phyloP scores from a whole-genome alignment of 2,329 filamentous ascomycete genomes.

The Teratosphaeria gauchensis region DNA sequence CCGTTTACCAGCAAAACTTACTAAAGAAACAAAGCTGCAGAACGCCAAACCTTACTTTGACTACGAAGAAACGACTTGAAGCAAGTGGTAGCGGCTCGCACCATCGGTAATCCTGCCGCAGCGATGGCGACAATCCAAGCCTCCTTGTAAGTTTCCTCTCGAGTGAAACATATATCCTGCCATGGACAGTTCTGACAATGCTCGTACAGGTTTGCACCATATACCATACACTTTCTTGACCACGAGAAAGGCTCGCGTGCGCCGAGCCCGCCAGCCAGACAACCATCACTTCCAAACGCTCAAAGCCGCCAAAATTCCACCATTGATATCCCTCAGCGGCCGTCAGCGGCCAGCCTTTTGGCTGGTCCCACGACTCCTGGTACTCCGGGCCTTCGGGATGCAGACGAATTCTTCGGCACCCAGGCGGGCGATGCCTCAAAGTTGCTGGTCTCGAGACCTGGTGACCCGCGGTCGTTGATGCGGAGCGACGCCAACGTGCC shows the following conservation, averaged over 20 bases:
- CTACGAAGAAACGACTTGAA: not conserved
- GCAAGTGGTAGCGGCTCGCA: not conserved
- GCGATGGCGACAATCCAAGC: conserved; percentile 19
- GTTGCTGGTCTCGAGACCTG: conserved; percentile 41
- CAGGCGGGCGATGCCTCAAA: conserved; percentile 37
- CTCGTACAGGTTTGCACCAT: conserved; percentile 67
- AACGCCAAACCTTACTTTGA: not conserved
- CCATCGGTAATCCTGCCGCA: not conserved
- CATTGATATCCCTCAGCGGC: conserved; percentile 19
- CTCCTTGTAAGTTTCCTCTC: conserved; percentile 23
- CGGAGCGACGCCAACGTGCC: conserved; percentile 67
- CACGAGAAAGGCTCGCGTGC: conserved; percentile 29
- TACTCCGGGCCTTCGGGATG: conserved; percentile 30
- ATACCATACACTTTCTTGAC: conserved; percentile 76
- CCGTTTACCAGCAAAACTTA: not conserved
- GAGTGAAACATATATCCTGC: not conserved
- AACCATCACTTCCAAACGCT: not conserved
- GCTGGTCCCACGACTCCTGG: conserved; percentile 30
- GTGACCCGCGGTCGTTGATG: conserved; percentile 45
- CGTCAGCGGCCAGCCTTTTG: conserved; percentile 31
- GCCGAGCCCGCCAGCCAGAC: conserved; percentile 20
- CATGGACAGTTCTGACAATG: conserved; percentile 1
- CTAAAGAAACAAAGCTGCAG: not conserved
- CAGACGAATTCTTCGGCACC: conserved; percentile 37
- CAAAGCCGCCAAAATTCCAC: conserved; percentile 41